Base-by-base conservation (phyloP, 1,139 yeast genomes). In the Sporopachydermia cereana region DNA sequence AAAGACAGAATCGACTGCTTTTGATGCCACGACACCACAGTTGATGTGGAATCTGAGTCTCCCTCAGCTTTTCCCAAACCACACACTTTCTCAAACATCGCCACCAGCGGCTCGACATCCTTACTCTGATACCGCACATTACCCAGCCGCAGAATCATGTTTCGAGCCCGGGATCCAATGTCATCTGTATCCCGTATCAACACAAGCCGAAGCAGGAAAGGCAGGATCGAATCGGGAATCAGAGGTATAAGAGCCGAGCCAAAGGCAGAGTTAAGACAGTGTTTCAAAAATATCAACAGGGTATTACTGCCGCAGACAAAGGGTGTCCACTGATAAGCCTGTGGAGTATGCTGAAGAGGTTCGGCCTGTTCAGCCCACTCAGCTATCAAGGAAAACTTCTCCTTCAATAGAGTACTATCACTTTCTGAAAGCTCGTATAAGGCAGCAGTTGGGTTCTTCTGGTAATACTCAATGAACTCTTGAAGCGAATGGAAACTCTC, bases 181-280 rank as follows among this genome's bases (percentile, higher is more conserved):
- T 21, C 22, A 21, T 34, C 39, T 7, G 22, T n/a, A 34, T 34
- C 39, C 12, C 88, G 80, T 67, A 84, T 72, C 45, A 73, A 73
- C 47, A 80, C 76, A 47, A 88, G 66, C 25, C 73, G 70, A 53
- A 86, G 67, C 50, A 86, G 65, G 51, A 85, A 81, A 16, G 96
- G 96, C 1, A 86, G 64, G 42, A 89, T 70, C 46, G 74, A 64
- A 1, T 66, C 43, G 3, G 67, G 61, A 30, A 67, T 49, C 16
- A 64, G 48, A 0, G 65, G 62, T 2, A 56, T n/a, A 21, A 34
- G 39, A 12, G 22, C 39, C n/a, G 22, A 5, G 18, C 55, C 47
- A 62, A 44, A 24, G 57, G 47, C 22, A 51, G 46, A 3, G 60
- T 54, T 41, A 54, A 51, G 24, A 53, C 44, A 31, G 51, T 51